These are phyloP conservation scores for Thelonectria discophora DNA, from an alignment of 2,329 filamentous ascomycete species.

Conservation along the genomic window DNA sequence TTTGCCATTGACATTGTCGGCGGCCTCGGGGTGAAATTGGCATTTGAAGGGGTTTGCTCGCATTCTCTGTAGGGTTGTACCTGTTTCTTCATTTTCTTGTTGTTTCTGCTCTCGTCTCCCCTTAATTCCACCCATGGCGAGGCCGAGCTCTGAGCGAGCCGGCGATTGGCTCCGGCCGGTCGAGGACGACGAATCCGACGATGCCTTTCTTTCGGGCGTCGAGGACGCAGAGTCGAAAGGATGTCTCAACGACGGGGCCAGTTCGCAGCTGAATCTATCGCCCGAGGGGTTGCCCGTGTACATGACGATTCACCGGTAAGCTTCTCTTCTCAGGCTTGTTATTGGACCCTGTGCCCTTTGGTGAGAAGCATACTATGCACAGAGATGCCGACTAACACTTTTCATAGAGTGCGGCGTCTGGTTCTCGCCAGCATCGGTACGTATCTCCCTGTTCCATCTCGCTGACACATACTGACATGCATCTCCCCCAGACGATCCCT, in stretches of 20 bases:
- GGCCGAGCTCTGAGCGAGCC: slow-evolving; percentile 34
- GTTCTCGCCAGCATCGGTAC: slow-evolving; percentile 42
- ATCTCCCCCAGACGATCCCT: slow-evolving; percentile 49
- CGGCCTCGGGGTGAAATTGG: too few relatives aligned
- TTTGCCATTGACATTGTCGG: background rate
- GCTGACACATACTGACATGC: slow-evolving; percentile 17
- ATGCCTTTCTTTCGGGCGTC: slow-evolving; percentile 35
- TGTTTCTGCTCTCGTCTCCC: too few relatives aligned
- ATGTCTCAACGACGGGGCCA: slow-evolving; percentile 39
- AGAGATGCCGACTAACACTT: slow-evolving; percentile 35
- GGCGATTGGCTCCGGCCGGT: slow-evolving; percentile 39
- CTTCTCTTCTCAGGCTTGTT: background rate
- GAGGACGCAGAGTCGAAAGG: slow-evolving; percentile 41
- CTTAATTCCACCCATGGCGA: slow-evolving; percentile 21
- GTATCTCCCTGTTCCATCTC: background rate
- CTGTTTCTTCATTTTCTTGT: too few relatives aligned
- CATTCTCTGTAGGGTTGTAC: too few relatives aligned
- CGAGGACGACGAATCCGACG: slow-evolving; percentile 38
- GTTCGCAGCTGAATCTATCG: slow-evolving; percentile 35
- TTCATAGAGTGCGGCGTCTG: slow-evolving; percentile 42
- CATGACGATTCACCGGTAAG: slow-evolving; percentile 44
- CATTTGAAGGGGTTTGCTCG: too few relatives aligned
- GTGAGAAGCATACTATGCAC: background rate
- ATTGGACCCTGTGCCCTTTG: background rate
- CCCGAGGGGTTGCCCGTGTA: slow-evolving; percentile 40